Percentiles rank a stretch among this genome's conserved stretches.
Evolutionary conservation across 345 rosid species (phyloP).

Genomic region (Populus ilicifolia): DNA sequence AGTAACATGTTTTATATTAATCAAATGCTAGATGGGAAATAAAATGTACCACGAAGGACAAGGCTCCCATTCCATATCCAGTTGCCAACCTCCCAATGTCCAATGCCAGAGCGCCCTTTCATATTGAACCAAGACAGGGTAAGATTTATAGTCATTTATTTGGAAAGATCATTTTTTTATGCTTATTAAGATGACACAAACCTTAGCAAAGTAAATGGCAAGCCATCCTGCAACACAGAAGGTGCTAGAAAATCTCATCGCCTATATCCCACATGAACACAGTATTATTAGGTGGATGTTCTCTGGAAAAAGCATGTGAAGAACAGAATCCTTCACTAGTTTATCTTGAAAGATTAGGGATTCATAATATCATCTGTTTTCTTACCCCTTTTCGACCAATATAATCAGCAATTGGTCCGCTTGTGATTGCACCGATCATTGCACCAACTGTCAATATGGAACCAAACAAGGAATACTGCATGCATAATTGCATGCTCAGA

Average conservation of each 20-base stretch:
- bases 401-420: slow-evolving; percentile 76
- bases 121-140: not conserved
- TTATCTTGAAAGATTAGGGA: not conserved
- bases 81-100: slow-evolving; percentile 76
- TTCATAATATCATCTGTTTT: not conserved
- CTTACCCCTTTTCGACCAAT: slow-evolving; percentile 87
- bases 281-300: slow-evolving; percentile 5
- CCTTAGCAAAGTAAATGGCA: slow-evolving; percentile 85
- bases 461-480: slow-evolving; percentile 80
- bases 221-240: slow-evolving; percentile 79
- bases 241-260: slow-evolving; percentile 64
- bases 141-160: not conserved
- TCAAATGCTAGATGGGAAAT: not conserved
- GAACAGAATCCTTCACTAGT: not conserved
- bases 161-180: not conserved
- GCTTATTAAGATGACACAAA: slow-evolving; percentile 8
- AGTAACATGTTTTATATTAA: not conserved
- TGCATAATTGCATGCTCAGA: not conserved
- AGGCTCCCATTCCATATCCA: slow-evolving; percentile 92
- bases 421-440: slow-evolving; percentile 90
- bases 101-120: slow-evolving; percentile 57
- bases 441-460: slow-evolving; percentile 87
- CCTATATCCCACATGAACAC: slow-evolving; percentile 40
- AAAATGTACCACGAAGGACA: slow-evolving; percentile 69
- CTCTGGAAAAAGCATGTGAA: not conserved